Conservation (phyloP, 306 rosid species). For the Pyrus pyrifolia region DNA sequence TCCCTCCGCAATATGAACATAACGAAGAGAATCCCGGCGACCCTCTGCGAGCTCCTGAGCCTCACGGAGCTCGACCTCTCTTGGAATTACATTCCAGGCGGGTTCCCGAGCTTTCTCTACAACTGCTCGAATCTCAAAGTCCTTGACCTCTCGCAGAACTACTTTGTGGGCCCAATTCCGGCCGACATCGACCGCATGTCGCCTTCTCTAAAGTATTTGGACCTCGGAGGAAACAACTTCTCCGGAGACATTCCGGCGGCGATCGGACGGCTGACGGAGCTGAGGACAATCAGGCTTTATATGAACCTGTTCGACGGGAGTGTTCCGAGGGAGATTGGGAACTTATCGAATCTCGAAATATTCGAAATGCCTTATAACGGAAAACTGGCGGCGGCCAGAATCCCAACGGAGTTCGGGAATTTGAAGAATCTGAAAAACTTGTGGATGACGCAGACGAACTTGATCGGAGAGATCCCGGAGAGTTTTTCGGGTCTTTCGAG, state of each 20-base stretch:
- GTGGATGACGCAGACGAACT: conserved; percentile 38
- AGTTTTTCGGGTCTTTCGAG: conserved; percentile 32
- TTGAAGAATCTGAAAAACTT: conserved; percentile 38
- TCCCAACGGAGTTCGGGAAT: conserved; percentile 55
- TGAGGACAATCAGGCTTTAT: conserved; percentile 22
- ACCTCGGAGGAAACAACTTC: conserved; percentile 61
- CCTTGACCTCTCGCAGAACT: conserved; percentile 60
- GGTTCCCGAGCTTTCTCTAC: conserved; percentile 51
- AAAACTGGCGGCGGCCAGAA: conserved; percentile 19
- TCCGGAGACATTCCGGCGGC: conserved; percentile 53
- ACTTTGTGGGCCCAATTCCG: conserved; percentile 51
- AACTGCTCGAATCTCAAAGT: conserved; percentile 55
- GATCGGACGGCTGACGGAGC: conserved; percentile 36
- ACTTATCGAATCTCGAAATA: conserved; percentile 46
- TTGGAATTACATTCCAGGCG: conserved; percentile 54
- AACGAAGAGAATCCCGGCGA: conserved; percentile 31
- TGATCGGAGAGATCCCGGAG: conserved; percentile 54
- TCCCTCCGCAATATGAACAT: conserved; percentile 30
- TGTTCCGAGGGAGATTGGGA: conserved; percentile 54
- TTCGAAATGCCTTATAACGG: conserved; percentile 33
- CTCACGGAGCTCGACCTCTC: conserved; percentile 46
- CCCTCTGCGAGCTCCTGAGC: conserved; percentile 47
- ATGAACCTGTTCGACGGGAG: conserved; percentile 50
- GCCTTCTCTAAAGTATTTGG: conserved; percentile 28
- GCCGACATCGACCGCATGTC: conserved; percentile 37